These are phyloP conservation scores for Lactarius indigo DNA, from an alignment of 768 basidiomycete species.

Conservation along the genomic window DNA sequence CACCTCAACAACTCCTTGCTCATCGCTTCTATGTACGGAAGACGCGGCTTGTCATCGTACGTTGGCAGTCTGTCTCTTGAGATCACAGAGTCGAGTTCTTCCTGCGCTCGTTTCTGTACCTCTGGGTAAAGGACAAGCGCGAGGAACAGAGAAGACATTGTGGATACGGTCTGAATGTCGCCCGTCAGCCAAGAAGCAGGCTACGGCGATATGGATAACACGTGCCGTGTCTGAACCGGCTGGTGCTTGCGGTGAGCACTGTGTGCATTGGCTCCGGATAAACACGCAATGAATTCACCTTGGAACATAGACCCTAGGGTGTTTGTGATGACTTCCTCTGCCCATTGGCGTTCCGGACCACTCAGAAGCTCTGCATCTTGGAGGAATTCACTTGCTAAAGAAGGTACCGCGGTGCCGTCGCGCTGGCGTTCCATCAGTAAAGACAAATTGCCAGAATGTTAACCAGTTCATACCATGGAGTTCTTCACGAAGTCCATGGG, in stretches of 20 bases:
- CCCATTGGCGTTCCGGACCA: not conserved
- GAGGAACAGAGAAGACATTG: constrained; percentile 27
- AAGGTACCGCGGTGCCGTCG: not conserved
- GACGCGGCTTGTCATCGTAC: not conserved
- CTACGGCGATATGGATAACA: not conserved
- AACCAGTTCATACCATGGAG: not conserved
- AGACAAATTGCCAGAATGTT: not conserved
- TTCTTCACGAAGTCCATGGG: not conserved
- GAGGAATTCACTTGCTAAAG: not conserved
- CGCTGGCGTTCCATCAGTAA: not conserved
- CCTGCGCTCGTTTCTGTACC: too few species aligned
- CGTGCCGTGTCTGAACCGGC: not conserved
- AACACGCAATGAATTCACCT: not conserved
- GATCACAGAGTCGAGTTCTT: too few species aligned
- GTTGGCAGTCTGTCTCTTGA: too few species aligned
- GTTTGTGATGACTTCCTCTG: not conserved
- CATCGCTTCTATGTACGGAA: constrained; percentile 25
- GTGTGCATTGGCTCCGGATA: not conserved
- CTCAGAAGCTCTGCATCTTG: not conserved
- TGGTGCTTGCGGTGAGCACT: not conserved
- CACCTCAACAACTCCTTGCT: constrained; percentile 28
- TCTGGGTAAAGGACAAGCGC: too few species aligned
- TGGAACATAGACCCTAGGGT: not conserved
- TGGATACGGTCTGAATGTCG: constrained; percentile 4
- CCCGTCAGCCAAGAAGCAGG: not conserved